Percentiles rank a stretch among this genome's conserved stretches.
Conservation (phyloP, 495 filamentous ascomycete genomes). For the Halenospora varia region DNA sequence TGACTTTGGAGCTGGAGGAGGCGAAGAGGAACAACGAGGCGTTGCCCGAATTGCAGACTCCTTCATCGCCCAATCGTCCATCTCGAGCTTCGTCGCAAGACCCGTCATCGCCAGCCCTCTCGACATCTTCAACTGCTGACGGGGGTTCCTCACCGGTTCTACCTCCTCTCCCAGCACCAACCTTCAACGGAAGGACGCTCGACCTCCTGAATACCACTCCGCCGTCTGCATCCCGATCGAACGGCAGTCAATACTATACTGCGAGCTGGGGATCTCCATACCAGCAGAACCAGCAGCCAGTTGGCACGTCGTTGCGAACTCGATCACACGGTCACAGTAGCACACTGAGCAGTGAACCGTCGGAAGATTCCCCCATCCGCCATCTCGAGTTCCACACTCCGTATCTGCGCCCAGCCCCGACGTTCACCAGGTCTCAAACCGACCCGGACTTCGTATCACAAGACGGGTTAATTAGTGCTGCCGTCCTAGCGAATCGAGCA, state of each 20-base stretch:
- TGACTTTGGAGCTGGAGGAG: too few relatives aligned
- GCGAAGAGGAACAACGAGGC: too few relatives aligned
- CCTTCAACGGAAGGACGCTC: slow-evolving; percentile 40
- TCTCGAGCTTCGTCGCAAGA: too few relatives aligned
- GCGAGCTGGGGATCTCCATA: slow-evolving; percentile 76
- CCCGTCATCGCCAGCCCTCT: slow-evolving; percentile 36
- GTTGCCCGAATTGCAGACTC: too few relatives aligned
- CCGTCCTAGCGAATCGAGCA: slow-evolving; percentile 51
- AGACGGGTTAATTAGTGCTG: slow-evolving; percentile 38
- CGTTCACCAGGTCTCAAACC: slow-evolving; percentile 29
- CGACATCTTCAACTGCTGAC: slow-evolving; percentile 47
- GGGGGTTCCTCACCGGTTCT: slow-evolving; percentile 47
- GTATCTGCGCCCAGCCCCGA: slow-evolving; percentile 44
- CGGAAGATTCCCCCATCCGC: slow-evolving; percentile 46
- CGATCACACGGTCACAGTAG: slow-evolving; percentile 37
- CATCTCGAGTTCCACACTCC: slow-evolving; percentile 44
- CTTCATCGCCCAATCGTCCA: too few relatives aligned
- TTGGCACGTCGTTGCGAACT: slow-evolving; percentile 37
- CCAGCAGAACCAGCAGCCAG: slow-evolving; percentile 45
- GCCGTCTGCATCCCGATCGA: slow-evolving; percentile 2
- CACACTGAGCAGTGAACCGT: slow-evolving; percentile 44
- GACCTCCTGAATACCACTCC: slow-evolving; percentile 47
- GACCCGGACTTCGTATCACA: slow-evolving; percentile 35
- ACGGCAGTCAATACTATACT: slow-evolving; percentile 47
- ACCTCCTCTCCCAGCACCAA: slow-evolving; percentile 46